Evolutionary conservation across 2,329 filamentous ascomycete species (phyloP).

Genomic region (Venturia aucupariae): DNA sequence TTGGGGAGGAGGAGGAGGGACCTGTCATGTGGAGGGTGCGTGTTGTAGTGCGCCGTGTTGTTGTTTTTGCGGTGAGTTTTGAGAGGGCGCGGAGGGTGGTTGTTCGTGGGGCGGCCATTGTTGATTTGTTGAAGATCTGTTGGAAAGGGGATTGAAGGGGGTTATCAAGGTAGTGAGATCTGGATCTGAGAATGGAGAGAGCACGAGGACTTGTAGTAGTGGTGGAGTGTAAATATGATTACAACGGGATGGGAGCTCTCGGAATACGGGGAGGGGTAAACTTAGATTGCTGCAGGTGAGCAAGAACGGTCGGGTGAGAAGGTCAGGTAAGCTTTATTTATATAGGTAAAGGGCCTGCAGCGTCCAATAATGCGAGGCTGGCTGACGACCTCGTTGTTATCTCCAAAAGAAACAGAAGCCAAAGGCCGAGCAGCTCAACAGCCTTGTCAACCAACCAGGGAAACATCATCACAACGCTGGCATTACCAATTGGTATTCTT

Average conservation of each 20-base stretch:
- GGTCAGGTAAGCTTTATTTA: not conserved
- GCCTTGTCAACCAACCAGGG: not conserved
- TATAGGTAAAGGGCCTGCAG: not conserved
- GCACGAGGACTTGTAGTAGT: not conserved
- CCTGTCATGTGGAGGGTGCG: slow-evolving; percentile 53
- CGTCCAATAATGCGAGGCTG: not conserved
- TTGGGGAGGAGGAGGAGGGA: slow-evolving; percentile 44
- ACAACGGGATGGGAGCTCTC: not conserved
- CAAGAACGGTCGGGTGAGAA: not conserved
- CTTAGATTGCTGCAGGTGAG: not conserved
- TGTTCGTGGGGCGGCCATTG: slow-evolving; percentile 35
- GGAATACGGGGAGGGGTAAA: not conserved
- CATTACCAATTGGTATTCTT: too few relatives aligned
- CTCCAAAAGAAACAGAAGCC: not conserved
- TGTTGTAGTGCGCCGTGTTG: slow-evolving; percentile 20
- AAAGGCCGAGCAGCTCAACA: slow-evolving; percentile 1
- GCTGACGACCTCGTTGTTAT: not conserved
- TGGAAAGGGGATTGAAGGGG: not conserved
- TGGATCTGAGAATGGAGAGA: not conserved
- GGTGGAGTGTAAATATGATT: too few relatives aligned
- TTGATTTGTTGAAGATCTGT: slow-evolving; percentile 10
- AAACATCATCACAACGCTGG: not conserved
- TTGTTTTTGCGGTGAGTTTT: slow-evolving; percentile 28
- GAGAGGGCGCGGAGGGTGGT: slow-evolving; percentile 34
- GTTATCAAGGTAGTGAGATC: not conserved